These are phyloP conservation scores for Boletus semigastroideus DNA, from an alignment of 1,284 basidiomycete species.

Conservation along the genomic window DNA sequence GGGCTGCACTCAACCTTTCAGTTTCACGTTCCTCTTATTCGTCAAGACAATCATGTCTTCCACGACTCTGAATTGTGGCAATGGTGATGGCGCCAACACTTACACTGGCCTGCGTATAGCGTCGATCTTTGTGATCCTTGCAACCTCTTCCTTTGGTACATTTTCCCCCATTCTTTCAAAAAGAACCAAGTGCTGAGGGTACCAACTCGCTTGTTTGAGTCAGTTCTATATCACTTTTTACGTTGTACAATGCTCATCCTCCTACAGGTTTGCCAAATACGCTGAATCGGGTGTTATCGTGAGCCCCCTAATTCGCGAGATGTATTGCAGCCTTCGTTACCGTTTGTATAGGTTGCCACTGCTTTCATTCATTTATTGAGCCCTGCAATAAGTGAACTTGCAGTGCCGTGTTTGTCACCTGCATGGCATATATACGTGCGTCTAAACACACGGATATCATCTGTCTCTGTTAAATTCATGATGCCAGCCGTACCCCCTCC, in stretches of 20 bases:
- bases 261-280: conserved; percentile 83
- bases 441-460: conserved; percentile 14
- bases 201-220: conserved; percentile 75
- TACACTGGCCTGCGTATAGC: conserved; percentile 65
- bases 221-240: conserved; percentile 28
- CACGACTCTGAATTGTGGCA: conserved; percentile 24
- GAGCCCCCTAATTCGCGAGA: conserved; percentile 31
- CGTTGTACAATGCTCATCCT: conserved; percentile 4
- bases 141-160: conserved; percentile 65
- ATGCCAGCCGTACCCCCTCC: conserved; percentile 73
- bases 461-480: conserved; percentile 4
- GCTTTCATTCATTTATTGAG: conserved; percentile 86
- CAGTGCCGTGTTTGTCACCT: conserved; percentile 68
- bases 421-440: conserved; percentile 77
- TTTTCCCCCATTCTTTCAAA: conserved; percentile 81
- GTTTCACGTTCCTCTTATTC: neutral
- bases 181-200: conserved; percentile 58
- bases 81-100: conserved; percentile 39
- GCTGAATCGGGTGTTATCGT: conserved; percentile 94
- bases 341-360: conserved; percentile 72
- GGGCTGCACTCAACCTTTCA: neutral
- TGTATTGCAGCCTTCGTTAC: conserved; percentile 7
- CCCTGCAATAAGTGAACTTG: conserved; percentile 73
- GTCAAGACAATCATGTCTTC: conserved; percentile 24
- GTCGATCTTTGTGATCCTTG: conserved; percentile 86